phyloP scores from a whole-genome alignment of 768 basidiomycete species.

The Dentipellis fragilis region DNA sequence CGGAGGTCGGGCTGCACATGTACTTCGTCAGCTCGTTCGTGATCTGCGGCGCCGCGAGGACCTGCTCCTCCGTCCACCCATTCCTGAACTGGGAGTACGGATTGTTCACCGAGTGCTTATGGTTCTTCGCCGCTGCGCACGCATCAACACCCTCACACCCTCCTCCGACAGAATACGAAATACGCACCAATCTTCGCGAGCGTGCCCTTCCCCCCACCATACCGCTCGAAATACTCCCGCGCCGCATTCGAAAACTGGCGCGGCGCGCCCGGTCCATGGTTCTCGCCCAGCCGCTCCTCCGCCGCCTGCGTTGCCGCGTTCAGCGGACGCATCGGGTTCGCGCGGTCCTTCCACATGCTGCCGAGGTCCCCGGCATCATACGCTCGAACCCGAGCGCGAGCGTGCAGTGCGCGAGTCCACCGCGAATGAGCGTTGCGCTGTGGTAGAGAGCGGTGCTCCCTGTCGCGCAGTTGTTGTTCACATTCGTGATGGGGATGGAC shows the following conservation, averaged over 20 bases:
- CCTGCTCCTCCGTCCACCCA: conserved; percentile 66
- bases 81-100: conserved; percentile 81
- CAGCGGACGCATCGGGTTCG: conserved; percentile 39
- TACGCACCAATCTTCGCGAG: conserved; percentile 67
- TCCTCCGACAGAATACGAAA: neutral
- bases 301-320: conserved; percentile 33
- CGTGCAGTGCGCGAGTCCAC: conserved; percentile 61
- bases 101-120: conserved; percentile 72
- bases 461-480: conserved; percentile 84
- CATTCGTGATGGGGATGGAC: conserved; percentile 74
- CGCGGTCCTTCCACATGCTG: conserved; percentile 43
- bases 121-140: conserved; percentile 65
- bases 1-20: conserved; percentile 85
- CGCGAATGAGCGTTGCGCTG: conserved; percentile 61
- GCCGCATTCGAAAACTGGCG: conserved; percentile 66
- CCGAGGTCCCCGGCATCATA: conserved; percentile 67
- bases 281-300: conserved; percentile 43
- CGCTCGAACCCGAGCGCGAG: conserved; percentile 83
- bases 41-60: conserved; percentile 57
- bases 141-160: neutral
- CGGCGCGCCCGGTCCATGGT: conserved; percentile 61
- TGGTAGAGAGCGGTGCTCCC: conserved; percentile 72
- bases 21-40: conserved; percentile 67
- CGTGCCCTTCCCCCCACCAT: conserved; percentile 55
- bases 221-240: conserved; percentile 69